phyloP scores from a whole-genome alignment of 2,329 filamentous ascomycete genomes.

The Fusarium nygamai region DNA sequence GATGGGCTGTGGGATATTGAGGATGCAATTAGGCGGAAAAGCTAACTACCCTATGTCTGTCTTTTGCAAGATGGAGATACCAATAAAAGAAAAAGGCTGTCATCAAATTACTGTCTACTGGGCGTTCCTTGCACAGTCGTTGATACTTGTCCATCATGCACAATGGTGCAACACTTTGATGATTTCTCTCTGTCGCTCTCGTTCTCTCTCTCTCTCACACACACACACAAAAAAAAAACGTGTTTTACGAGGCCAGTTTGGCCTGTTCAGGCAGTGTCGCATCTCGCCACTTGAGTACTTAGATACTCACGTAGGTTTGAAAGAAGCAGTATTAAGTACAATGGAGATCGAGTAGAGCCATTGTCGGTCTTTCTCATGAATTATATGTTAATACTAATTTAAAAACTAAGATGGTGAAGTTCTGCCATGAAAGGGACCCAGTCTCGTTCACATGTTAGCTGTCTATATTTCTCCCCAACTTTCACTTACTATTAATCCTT shows the following conservation, averaged over 20 bases:
- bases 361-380: not conserved
- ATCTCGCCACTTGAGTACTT: not conserved
- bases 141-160: not conserved
- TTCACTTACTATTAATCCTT: not conserved
- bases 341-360: not conserved
- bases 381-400: not conserved
- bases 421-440: not conserved
- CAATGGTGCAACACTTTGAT: not conserved
- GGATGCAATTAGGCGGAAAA: not conserved
- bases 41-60: conserved; percentile 19
- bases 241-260: not conserved
- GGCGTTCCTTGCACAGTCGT: not conserved
- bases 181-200: not conserved
- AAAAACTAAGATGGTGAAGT: not conserved
- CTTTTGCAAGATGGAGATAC: conserved; percentile 24
- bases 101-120: not conserved
- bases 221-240: not conserved
- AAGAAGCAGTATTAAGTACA: not conserved
- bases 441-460: not conserved
- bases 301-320: not conserved
- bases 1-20: conserved; percentile 1
- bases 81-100: conserved; percentile 22
- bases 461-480: not conserved
- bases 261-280: not conserved
- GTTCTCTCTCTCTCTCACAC: not conserved